Base-by-base conservation (phyloP, 345 rosid genomes). In the Draba incana region DNA sequence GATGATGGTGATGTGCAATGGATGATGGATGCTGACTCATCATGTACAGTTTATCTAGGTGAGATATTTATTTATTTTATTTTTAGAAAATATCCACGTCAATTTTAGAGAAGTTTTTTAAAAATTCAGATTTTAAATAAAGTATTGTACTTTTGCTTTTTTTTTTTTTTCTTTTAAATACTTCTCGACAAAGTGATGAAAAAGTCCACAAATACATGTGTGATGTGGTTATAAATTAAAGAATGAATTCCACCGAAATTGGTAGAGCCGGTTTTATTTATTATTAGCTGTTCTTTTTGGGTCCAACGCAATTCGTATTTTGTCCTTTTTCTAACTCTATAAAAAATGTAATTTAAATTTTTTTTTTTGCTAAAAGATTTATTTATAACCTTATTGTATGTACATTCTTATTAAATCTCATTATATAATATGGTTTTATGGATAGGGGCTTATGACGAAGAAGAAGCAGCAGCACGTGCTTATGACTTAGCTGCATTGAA, bases 401-500 rank as follows among this genome's bases (percentile, higher is more conserved):
- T 20, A 28, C 35, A 10, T 4, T 71, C 9, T 24, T 62, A 39
- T 45, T 25, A 54, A 70, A n/a, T 20, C 20, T 20, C 20, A 20
- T 14, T 25, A 16, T 50, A 48, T 46, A 48, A 53, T 27, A 53
- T 57, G 66, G 65, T 42, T 65, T 57, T 55, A 48, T 62, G 79
- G 72, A 76, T 70, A 90, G 99, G 99, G 13, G 97, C 97, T 33
- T 91, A 94, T 63, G 92, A 94, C 46, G 84, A 91, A 53, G 97
- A 94, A 81, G 91, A 76, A 76, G 88, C 95, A 8, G 99, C 95
- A 0, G 99, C 97, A 71, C 99, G 81, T 80, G 92, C 97, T 10
- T 88, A 91, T 75, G 99, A 94, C 83, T 80, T 94, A 77, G 97
- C 99, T 6, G 99, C 99, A 75, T 75, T 94, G 68, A 94, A 88